Evolutionary conservation across 2,329 filamentous ascomycete species (phyloP), one percentile per base, ranked within the genome.

Genomic region (Trichoderma sp.): DNA sequence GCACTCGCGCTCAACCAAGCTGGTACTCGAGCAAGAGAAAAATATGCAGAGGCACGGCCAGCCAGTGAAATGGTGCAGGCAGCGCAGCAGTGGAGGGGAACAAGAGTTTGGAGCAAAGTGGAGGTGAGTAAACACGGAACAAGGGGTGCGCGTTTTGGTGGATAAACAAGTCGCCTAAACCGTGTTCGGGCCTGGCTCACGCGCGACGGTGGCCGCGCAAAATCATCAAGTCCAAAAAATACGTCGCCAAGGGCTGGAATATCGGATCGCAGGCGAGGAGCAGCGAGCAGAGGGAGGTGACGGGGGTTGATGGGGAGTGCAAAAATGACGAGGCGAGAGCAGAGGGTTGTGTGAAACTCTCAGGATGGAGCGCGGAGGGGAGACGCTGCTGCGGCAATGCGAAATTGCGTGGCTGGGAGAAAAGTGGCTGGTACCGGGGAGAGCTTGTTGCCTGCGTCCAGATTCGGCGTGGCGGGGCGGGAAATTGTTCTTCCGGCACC

Each of bases 401-500:
- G 49, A 76, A 81, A 81, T 76, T 76, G 76, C 76, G 79, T 81
- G 79, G 79, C 79, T 81, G 79, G 79, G 78, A 75, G 68, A 49
- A 43, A 43, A 60, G 39, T 68, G 59, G 56, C 68, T 69, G 59
- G 58, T 69, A 59, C 37, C 13, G 24, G 5, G 6, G 2, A 14
- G 51, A 28, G 21, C 54, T 21, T 56, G 63, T 28, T 26, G 18
- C 18, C 28, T 59, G 39, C 26, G 21, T 63, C 59, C 66, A 30
- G 28, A 64, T 63, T 65, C 49, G 60, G 60, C 60, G 16, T 55
- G 11, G 49, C 10, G 34, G 26, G 13, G 10, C 49, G 59, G 66
- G 37, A 55, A 11, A 68, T 61, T 21, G 13, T 8, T 67, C n/a
- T 59, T 67, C 64, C 64, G 55, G 26, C 28, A 30, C 43, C 10